Evolutionary conservation across 805 yeast genomes (phyloP).

Genomic region (Grigorovia yakushimaensis): DNA sequence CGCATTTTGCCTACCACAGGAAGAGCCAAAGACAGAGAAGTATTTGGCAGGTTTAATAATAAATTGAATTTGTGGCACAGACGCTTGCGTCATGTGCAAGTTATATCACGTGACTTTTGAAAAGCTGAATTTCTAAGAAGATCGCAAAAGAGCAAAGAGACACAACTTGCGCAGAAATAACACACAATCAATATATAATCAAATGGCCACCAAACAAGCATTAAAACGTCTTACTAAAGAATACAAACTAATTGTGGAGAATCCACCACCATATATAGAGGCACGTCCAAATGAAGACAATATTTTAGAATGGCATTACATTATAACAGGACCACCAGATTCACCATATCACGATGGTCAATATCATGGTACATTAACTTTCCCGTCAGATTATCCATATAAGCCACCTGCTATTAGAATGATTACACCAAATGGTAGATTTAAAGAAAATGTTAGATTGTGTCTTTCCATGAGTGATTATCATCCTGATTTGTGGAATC

Average conservation of each 20-base stretch:
- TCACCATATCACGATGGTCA: slow-evolving; percentile 83
- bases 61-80: no score
- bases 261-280: slow-evolving; percentile 74
- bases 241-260: slow-evolving; percentile 63
- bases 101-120: no score
- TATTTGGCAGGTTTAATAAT: no score
- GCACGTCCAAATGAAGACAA: slow-evolving; percentile 86
- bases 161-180: no score
- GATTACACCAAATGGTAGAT: slow-evolving; percentile 85
- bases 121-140: no score
- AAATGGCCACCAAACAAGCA: slow-evolving; percentile 38
- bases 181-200: no score
- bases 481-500: slow-evolving; percentile 86
- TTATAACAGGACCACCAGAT: slow-evolving; percentile 84
- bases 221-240: slow-evolving; percentile 58
- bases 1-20: no score
- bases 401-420: slow-evolving; percentile 85
- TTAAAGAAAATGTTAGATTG: slow-evolving; percentile 67
- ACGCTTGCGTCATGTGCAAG: no score
- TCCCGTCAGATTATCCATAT: slow-evolving; percentile 82
- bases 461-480: slow-evolving; percentile 91
- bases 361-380: slow-evolving; percentile 78
- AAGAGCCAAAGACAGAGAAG: no score
- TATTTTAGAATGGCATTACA: slow-evolving; percentile 88
- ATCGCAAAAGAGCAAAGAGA: no score